Evolutionary conservation across 2,329 filamentous ascomycete species (phyloP), one percentile per base, ranked within the genome.

Genomic region (Exophiala lecanii-corni): DNA sequence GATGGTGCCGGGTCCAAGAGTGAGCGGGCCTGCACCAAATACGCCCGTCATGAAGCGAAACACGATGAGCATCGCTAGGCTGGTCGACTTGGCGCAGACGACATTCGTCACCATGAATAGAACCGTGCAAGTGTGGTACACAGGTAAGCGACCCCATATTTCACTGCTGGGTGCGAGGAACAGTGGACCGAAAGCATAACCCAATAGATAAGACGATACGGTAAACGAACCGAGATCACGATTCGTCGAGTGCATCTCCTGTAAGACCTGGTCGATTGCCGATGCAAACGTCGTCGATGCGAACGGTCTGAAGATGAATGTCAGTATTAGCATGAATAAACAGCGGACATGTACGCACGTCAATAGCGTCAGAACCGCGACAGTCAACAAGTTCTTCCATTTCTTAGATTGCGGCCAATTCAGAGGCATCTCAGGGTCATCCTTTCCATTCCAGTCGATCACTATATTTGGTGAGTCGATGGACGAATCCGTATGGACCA

Each of bases 261-360:
- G 52, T n/a, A 70, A 67, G 35, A 84, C 76, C 1, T 66, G 58
- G 6, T 59, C 59, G 30, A 83, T 55, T 1, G 68, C 73, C 0
- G 75, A 75, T 0, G 74, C 70, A 4, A 76, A 59, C 71, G 83
- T 82, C 28, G 75, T 76, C 2, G 76, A 80, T 2, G 79, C 76
- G 19, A 84, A 75, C 0, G 81, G 79, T 6, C 7, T 33, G 37
- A 45, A 36, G 15, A 30, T 18, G 18, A 49, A 39, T 9, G 25
- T 41, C 31, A 50, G 51, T 16, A 36, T 12, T 2, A 23, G n/a
- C 25, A n/a, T 28, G 25, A 28, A 28, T 9, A 9, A 9, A 9
- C 9, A 28, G 25, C 9, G n/a, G 9, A 28, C n/a, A n/a, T 28
- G 25, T 12, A 41, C 43, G 26, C 41, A 46, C 4, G 78, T 78